phyloP scores from a whole-genome alignment of 2,329 filamentous ascomycete genomes.

The Paraphaeosphaeria minitans region DNA sequence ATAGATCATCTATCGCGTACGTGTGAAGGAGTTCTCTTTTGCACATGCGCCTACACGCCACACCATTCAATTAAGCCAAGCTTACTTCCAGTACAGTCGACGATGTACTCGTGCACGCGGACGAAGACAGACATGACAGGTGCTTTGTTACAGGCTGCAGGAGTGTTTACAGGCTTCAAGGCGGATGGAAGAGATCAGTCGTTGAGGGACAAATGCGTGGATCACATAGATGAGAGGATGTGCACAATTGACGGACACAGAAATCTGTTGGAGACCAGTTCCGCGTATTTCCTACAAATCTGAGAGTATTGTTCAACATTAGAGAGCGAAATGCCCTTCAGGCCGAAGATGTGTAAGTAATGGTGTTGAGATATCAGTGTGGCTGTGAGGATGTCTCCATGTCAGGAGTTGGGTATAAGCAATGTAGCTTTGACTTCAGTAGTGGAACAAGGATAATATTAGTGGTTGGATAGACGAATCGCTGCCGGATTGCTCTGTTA shows the following conservation, averaged over 20 bases:
- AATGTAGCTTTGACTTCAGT: too few species aligned
- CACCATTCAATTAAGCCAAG: neutral
- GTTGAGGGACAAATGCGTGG: slow-evolving; percentile 23
- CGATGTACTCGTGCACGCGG: slow-evolving; percentile 22
- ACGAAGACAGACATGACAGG: slow-evolving; percentile 20
- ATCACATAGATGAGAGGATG: slow-evolving; percentile 9
- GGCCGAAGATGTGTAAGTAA: neutral
- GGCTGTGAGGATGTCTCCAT: too few species aligned
- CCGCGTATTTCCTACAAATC: neutral
- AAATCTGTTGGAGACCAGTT: neutral
- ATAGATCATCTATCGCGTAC: too few species aligned
- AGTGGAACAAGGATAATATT: too few species aligned
- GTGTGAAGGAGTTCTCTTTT: too few species aligned
- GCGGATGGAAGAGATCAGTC: slow-evolving; percentile 20
- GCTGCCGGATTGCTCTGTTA: too few species aligned
- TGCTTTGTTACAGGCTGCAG: slow-evolving; percentile 30
- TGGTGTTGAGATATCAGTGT: too few species aligned
- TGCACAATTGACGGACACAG: neutral
- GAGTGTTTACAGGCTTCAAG: slow-evolving; percentile 23
- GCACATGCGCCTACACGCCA: too few species aligned
- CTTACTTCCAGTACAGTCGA: slow-evolving; percentile 11
- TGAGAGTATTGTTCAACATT: neutral
- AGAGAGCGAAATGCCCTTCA: neutral
- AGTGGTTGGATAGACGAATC: too few species aligned
- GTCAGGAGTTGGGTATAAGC: too few species aligned